Evolutionary conservation across 1,139 yeast species (phyloP).

Genomic region (Dujonia santamariae): DNA sequence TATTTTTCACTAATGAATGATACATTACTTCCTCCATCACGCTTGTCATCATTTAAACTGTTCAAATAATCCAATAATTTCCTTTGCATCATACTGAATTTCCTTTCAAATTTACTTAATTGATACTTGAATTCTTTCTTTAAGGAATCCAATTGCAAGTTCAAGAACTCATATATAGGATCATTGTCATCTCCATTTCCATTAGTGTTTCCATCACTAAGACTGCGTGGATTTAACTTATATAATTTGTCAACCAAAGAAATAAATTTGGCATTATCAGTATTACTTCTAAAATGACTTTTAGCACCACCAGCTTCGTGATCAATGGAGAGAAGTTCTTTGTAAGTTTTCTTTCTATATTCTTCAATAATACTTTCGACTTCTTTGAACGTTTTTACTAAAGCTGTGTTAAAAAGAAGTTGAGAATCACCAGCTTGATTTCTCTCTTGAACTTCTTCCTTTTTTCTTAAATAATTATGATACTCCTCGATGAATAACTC

Average conservation of each 20-base stretch:
- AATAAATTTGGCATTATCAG: conserved; percentile 27
- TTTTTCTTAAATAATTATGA: conserved; percentile 46
- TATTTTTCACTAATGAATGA: conserved; percentile 41
- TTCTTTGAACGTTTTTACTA: conserved; percentile 56
- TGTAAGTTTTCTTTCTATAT: conserved; percentile 65
- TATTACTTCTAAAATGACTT: conserved; percentile 13
- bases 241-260: conserved; percentile 40
- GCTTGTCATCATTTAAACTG: conserved; percentile 28
- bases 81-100: conserved; percentile 39
- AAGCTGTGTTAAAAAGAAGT: conserved; percentile 26
- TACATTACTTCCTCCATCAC: conserved; percentile 38
- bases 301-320: conserved; percentile 23
- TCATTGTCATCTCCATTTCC: conserved; percentile 13
- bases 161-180: conserved; percentile 39
- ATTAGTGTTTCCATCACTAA: background rate
- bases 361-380: conserved; percentile 62
- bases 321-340: conserved; percentile 46
- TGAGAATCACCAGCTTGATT: background rate
- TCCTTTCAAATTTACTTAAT: conserved; percentile 30
- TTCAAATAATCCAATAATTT: conserved; percentile 36
- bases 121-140: conserved; percentile 37
- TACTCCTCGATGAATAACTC: conserved; percentile 71
- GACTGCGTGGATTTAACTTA: conserved; percentile 23
- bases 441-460: conserved; percentile 12
- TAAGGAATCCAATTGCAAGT: conserved; percentile 32